Conservation (phyloP, 805 yeast species). For the Candida sphagnicola region DNA sequence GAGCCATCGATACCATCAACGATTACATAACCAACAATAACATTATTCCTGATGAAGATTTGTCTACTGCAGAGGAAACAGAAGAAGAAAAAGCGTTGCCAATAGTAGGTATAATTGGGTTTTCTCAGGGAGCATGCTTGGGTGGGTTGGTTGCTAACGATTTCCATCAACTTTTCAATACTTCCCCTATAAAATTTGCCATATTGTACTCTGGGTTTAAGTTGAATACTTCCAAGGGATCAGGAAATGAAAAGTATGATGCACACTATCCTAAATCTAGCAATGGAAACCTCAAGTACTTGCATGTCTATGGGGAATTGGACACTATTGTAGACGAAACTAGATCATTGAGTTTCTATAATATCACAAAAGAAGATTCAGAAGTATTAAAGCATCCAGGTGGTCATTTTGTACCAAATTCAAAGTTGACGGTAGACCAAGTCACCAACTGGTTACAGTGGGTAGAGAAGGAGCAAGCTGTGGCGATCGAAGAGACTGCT, state of each 20-base stretch:
- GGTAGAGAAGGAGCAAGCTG: constrained; percentile 9
- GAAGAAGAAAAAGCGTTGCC: constrained; percentile 42
- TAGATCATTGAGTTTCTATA: constrained; percentile 58
- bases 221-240: constrained; percentile 21
- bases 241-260: constrained; percentile 23
- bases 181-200: constrained; percentile 56
- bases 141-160: constrained; percentile 65
- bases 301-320: constrained; percentile 81
- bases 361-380: constrained; percentile 39
- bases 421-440: constrained; percentile 46
- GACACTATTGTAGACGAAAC: constrained; percentile 82
- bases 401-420: constrained; percentile 94
- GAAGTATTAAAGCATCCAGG: constrained; percentile 84
- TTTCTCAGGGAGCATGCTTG: constrained; percentile 92
- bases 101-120: constrained; percentile 84
- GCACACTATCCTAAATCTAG: constrained; percentile 18
- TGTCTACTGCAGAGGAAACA: constrained; percentile 16
- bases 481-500: neutral
- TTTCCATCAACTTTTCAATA: constrained; percentile 50
- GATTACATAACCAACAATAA: constrained; percentile 58
- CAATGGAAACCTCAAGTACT: constrained; percentile 26
- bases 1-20: constrained; percentile 45
- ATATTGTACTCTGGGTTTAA: constrained; percentile 68
- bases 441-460: constrained; percentile 37
- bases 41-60: constrained; percentile 25